Evolutionary conservation across 2,329 filamentous ascomycete genomes (phyloP), one percentile per base, ranked within the genome.

Genomic region (Eurotiales sp.): DNA sequence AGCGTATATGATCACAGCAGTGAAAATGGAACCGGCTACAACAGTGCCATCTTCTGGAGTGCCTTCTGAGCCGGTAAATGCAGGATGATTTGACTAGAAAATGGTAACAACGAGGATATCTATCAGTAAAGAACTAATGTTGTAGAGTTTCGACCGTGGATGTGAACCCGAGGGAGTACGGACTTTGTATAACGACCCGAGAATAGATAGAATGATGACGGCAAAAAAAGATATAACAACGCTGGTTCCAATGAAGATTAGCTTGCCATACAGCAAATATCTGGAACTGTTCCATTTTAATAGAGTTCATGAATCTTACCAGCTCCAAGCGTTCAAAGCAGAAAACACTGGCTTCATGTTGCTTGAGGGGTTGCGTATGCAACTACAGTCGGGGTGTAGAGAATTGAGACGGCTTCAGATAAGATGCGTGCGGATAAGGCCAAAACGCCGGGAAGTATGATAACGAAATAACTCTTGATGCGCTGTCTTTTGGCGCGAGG

Each of bases 1-100:
- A 59, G 79, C 82, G 67, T 97, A 97, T 65, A 97, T 86, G 47
- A 90, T 77, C 37, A 97, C 91, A 37, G 92, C 89, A 22, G 84
- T 85, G 64, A 96, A 96, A 49, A 96, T 85, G 23, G 90, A 92
- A 22, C 80, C 83, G 4, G 92, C 90, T 43, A 96, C 89, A 30
- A 84, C 88, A 55, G 79, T 78, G 52, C 87, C 87, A 63, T 96
- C 81, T 58, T 85, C 74, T 7, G 86, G 88, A 53, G 81, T 77
- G 50, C 87, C 81, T 45, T 79, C 80, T 50, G 84, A 83, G 58
- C 92, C 92, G 64, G 90, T 85, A 70, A 96, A 84, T 59, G 86
- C 85, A 69, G 93, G 90, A 72, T 95, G 88, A 59, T 87, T 86
- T 55, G 70, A 72, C 73, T 82, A 64, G 34, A 52, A n/a, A n/a